phyloP scores from a whole-genome alignment of 2,329 filamentous ascomycete genomes.

The Pyrenophora tritici-repentis region DNA sequence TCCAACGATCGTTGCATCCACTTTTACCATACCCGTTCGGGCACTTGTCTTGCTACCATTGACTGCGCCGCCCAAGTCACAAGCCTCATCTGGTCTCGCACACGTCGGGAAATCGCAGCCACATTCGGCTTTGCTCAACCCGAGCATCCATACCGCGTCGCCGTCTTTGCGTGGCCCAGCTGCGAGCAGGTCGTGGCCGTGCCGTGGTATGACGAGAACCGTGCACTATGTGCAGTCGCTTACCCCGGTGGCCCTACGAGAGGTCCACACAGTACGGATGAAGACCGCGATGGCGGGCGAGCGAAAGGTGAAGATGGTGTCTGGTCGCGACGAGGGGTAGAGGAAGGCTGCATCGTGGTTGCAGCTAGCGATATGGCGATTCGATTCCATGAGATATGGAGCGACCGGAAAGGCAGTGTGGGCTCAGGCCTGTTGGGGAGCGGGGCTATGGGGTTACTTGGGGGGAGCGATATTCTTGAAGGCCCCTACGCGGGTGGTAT shows the following conservation, averaged over 20 bases:
- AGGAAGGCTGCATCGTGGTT: slow-evolving; percentile 86
- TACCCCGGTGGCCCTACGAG: slow-evolving; percentile 70
- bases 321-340: slow-evolving; percentile 61
- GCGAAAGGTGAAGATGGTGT: slow-evolving; percentile 58
- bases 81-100: slow-evolving; percentile 86
- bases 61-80: slow-evolving; percentile 93
- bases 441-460: slow-evolving; percentile 58
- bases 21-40: slow-evolving; percentile 88
- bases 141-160: slow-evolving; percentile 85
- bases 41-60: slow-evolving; percentile 84
- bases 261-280: slow-evolving; percentile 3
- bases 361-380: slow-evolving; percentile 90
- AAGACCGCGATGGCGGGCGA: slow-evolving; percentile 13
- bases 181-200: slow-evolving; percentile 85
- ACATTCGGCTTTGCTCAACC: slow-evolving; percentile 94
- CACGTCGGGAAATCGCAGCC: slow-evolving; percentile 82
- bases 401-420: slow-evolving; percentile 56
- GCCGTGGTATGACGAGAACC: slow-evolving; percentile 78
- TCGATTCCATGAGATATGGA: slow-evolving; percentile 96
- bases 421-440: slow-evolving; percentile 55
- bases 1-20: slow-evolving; percentile 92
- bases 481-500: slow-evolving; percentile 70
- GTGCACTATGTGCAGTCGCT: slow-evolving; percentile 84
- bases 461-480: slow-evolving; percentile 85
- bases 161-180: slow-evolving; percentile 92